Percentiles rank a stretch among this genome's conserved stretches.
Evolutionary conservation across 805 yeast species (phyloP).

Genomic region (Saccharomyces cerevisiae): DNA sequence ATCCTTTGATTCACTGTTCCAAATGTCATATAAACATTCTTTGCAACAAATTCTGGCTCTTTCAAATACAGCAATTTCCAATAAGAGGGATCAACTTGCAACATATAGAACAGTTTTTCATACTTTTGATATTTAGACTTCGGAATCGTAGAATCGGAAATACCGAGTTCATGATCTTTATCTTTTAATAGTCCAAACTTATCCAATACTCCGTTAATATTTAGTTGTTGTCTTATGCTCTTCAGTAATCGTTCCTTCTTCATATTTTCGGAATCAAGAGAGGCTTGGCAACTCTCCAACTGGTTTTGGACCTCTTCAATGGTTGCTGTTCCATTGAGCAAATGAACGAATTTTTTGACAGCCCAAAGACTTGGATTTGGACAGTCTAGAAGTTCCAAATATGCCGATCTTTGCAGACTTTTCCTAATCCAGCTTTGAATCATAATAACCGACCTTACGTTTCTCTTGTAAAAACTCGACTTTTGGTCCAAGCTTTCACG

Average conservation of each 20-base stretch:
- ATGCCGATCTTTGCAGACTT: conserved; percentile 60
- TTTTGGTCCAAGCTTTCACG: conserved; percentile 33
- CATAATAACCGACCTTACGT: conserved; percentile 52
- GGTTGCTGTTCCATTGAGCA: conserved; percentile 62
- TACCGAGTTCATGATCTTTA: neutral
- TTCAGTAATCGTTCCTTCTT: conserved; percentile 64
- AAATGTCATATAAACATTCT: conserved; percentile 24
- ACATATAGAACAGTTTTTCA: conserved; percentile 68
- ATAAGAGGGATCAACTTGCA: conserved; percentile 78
- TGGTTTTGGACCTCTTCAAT: conserved; percentile 71
- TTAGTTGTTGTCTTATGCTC: conserved; percentile 66
- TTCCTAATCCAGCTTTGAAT: conserved; percentile 72
- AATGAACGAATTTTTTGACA: conserved; percentile 64
- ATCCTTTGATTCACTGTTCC: conserved; percentile 26
- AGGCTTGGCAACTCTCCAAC: conserved; percentile 57
- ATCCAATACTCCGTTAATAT: conserved; percentile 68
- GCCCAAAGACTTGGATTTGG: conserved; percentile 73
- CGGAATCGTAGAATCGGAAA: conserved; percentile 4
- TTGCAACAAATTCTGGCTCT: conserved; percentile 24
- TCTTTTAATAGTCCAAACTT: conserved; percentile 49
- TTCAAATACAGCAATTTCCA: conserved; percentile 46
- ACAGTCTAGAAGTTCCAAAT: conserved; percentile 57
- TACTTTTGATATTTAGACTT: conserved; percentile 31
- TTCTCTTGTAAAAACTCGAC: conserved; percentile 43
- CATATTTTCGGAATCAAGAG: conserved; percentile 60